Base-by-base conservation (phyloP, 208 protist species). In the Trypanosoma cruzi region DNA sequence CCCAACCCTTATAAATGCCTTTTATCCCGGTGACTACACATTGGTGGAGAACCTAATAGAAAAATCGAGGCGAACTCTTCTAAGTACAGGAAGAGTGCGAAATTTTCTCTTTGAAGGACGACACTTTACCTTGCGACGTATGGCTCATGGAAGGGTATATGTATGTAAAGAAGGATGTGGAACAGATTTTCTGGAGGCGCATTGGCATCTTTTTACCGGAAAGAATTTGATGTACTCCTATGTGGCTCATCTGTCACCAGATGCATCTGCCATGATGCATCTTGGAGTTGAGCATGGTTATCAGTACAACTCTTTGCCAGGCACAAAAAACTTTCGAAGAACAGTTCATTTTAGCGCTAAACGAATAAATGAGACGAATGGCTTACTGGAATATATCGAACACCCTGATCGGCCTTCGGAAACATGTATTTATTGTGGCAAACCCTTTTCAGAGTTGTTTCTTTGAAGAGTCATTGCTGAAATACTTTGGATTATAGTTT, bases 301-400 rank as follows among this genome's bases (percentile, higher is more conserved):
- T 66, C 90, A 96, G 67, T 96, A 96, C 65, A 94, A 96, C 71
- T 85, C 77, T 13, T 80, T 92, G 29, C 91, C 91, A 11, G 91
- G 91, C 4, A 82, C 83, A 0, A 55, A 50, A 29, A 79, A 93
- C 49, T 96, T 96, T 71, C 57, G 85, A 24, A 85, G 90, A 78
- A 93, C 79, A 44, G 60, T 92, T 1, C 73, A 82, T 65, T 94
- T 94, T 57, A 89, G 69, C 29, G 73, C 83, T 50, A 96, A 96
- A 63, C 56, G 75, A 20, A 57, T 85, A 36, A 74, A 77, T 50
- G 65, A 71, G 28, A 40, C 56, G 52, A 63, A 82, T 52, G 86
- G 88, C 6, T 65, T 40, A 20, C 53, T 96, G 0, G 34, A 83
- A 4, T 60, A 69, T 40, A 69, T 85, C 7, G 68, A 88, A 26